Conservation (phyloP, 345 rosid genomes). For the Populus simonii region DNA sequence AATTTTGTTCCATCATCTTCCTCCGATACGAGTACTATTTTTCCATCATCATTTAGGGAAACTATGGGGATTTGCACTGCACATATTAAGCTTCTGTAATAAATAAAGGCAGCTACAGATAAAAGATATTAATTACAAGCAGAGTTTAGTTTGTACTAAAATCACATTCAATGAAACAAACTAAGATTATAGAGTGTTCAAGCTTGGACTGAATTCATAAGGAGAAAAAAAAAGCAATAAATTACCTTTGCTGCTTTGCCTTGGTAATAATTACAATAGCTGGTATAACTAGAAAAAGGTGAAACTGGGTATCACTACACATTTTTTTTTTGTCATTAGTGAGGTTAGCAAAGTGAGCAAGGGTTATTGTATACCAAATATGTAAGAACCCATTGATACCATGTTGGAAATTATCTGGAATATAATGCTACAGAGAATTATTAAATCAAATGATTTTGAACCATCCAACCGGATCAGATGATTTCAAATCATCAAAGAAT, state of each 20-base stretch:
- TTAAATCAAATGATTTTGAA: not conserved
- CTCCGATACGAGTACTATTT: conserved; percentile 46
- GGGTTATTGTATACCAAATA: not conserved
- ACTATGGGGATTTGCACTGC: conserved; percentile 82
- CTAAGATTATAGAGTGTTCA: not conserved
- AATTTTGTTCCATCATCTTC: conserved; percentile 43
- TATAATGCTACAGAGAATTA: not conserved
- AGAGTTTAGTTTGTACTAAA: not conserved
- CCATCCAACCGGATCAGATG: not conserved
- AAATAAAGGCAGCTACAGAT: conserved; percentile 3
- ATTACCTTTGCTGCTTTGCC: not conserved
- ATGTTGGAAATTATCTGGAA: not conserved
- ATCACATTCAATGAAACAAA: not conserved
- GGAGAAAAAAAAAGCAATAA: not conserved
- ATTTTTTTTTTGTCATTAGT: not conserved
- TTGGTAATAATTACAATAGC: not conserved
- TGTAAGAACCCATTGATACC: not conserved
- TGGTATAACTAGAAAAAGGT: not conserved
- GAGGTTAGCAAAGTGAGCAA: not conserved
- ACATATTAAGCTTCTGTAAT: conserved; percentile 14
- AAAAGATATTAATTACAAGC: not conserved
- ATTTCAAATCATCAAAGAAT: not conserved
- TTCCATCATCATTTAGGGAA: conserved; percentile 76
- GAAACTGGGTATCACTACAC: not conserved
- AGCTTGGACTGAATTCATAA: not conserved